Conservation (phyloP, 192 early-diverging fungal genomes). For the Coemansia sp. region DNA sequence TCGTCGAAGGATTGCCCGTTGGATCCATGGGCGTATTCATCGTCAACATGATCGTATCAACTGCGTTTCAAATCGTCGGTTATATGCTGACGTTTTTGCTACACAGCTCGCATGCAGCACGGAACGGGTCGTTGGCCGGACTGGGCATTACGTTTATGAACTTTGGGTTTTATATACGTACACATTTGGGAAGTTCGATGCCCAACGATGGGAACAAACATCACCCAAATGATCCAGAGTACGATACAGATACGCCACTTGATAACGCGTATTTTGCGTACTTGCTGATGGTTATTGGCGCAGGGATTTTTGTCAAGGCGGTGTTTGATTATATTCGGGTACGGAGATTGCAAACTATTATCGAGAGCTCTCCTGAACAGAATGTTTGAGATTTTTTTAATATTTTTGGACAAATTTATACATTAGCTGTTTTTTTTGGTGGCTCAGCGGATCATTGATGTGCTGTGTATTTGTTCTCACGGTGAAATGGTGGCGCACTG, state of each 20-base stretch:
- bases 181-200: slow-evolving; percentile 42
- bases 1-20: slow-evolving; percentile 90
- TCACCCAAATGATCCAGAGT: slow-evolving; percentile 3
- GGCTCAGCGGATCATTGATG: background rate
- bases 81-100: slow-evolving; percentile 91
- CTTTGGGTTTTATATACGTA: slow-evolving; percentile 72
- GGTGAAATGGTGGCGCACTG: background rate
- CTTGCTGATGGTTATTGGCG: slow-evolving; percentile 72
- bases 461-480: background rate
- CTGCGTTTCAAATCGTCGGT: slow-evolving; percentile 77
- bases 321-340: slow-evolving; percentile 72
- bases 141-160: slow-evolving; percentile 81
- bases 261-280: slow-evolving; percentile 71
- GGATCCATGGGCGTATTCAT: slow-evolving; percentile 74
- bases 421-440: background rate
- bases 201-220: slow-evolving; percentile 12
- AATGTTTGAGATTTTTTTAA: slow-evolving; percentile 30
- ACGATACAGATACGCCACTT: slow-evolving; percentile 44
- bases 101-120: slow-evolving; percentile 87
- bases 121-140: slow-evolving; percentile 74
- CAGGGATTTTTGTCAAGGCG: slow-evolving; percentile 70
- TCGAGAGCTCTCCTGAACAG: slow-evolving; percentile 58
- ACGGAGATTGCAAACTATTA: slow-evolving; percentile 68
- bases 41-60: slow-evolving; percentile 78
- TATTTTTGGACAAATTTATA: background rate